Percentiles rank a stretch among this genome's conserved stretches.
phyloP scores from a whole-genome alignment of 2,329 filamentous ascomycete species.

The Ceratocystis cubensis region DNA sequence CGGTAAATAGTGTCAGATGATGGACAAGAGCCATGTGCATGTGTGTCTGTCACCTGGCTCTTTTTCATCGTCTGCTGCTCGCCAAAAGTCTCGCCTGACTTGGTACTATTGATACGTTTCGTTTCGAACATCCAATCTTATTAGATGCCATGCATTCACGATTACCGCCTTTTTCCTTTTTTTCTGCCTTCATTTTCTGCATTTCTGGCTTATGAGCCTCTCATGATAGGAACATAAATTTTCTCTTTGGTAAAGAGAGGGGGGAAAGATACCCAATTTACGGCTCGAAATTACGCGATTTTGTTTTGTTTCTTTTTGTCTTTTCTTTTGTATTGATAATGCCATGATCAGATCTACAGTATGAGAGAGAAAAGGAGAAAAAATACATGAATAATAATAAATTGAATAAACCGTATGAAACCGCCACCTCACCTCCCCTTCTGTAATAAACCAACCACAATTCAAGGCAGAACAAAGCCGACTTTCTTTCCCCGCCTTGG shows the following conservation, averaged over 20 bases:
- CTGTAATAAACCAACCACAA: not conserved
- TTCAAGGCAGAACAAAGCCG: not conserved
- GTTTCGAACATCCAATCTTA: not conserved
- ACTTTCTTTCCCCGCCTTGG: not conserved
- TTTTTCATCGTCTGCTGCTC: not conserved
- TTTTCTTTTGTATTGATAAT: not conserved
- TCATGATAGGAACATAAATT: not conserved
- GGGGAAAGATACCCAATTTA: not conserved
- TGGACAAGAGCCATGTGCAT: not conserved
- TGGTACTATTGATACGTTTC: not conserved
- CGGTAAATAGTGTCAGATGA: conserved; percentile 29
- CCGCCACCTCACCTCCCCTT: not conserved
- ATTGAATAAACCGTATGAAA: not conserved
- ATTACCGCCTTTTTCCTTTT: not conserved
- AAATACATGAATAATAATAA: not conserved
- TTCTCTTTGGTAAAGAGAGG: not conserved
- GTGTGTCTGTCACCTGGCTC: not conserved
- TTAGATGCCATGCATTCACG: not conserved
- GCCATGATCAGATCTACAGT: not conserved
- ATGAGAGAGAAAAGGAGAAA: not conserved
- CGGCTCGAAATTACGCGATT: not conserved
- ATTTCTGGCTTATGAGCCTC: not conserved
- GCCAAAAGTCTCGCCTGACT: not conserved
- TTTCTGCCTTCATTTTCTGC: not conserved
- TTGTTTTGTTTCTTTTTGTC: not conserved